Percentiles rank a stretch among this genome's conserved stretches.
phyloP scores from a whole-genome alignment of 2,329 filamentous ascomycete species.

The Didymella lethalis region DNA sequence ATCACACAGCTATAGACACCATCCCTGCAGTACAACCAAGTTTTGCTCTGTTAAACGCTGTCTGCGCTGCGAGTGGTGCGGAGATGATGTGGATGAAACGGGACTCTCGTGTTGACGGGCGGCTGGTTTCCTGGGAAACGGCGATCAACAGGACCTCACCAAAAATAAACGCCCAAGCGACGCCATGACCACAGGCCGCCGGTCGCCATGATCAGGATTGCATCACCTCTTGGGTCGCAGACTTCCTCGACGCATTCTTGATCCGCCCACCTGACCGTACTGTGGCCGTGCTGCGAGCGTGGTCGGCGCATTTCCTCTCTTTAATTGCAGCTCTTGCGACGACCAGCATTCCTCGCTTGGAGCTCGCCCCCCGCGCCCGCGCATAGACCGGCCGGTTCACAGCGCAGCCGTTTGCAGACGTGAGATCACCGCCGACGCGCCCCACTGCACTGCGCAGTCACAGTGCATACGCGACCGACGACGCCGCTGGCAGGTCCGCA shows the following conservation, averaged over 20 bases:
- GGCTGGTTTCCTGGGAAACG: conserved; percentile 15
- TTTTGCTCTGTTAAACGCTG: conserved; percentile 15
- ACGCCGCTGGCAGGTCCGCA: conserved; percentile 46
- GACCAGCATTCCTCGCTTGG: conserved; percentile 17
- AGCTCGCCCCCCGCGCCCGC: conserved; percentile 6
- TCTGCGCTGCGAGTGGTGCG: conserved; percentile 17
- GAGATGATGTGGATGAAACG: conserved; percentile 19
- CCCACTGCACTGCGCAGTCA: conserved; percentile 34
- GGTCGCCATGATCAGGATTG: conserved; percentile 17
- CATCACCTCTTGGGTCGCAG: conserved; percentile 15
- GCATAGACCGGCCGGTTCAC: conserved; percentile 18
- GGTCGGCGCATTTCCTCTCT: conserved; percentile 18
- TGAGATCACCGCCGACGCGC: conserved; percentile 35
- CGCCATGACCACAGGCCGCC: conserved; percentile 10
- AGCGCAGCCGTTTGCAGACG: conserved; percentile 12
- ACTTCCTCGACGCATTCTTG: conserved; percentile 14
- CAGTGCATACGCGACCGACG: conserved; percentile 47
- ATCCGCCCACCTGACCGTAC: conserved; percentile 11
- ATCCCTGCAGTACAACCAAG: conserved; percentile 25
- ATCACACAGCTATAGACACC: neutral
- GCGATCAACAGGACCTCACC: conserved; percentile 13
- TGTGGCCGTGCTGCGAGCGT: conserved; percentile 16
- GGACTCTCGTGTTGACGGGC: conserved; percentile 13
- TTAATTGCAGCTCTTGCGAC: conserved; percentile 22
- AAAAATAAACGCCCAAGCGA: conserved; percentile 19